Base-by-base conservation (phyloP, 768 basidiomycete genomes). In the Psilocybe cyanescens region DNA sequence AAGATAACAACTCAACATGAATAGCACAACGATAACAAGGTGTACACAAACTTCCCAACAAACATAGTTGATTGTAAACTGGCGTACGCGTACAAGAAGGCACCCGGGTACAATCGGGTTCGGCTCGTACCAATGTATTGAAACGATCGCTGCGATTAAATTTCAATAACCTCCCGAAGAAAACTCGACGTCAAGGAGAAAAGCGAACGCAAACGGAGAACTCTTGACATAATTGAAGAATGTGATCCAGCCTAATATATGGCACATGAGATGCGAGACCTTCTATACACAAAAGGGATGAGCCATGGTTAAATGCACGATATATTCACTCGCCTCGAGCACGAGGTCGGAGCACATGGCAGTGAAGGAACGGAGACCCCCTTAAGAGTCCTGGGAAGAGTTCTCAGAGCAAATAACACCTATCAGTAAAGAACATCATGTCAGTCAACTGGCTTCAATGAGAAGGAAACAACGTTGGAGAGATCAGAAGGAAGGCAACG, bases 401-500 rank as follows among this genome's bases (percentile, higher is more conserved):
- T 44, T 52, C n/a, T 57, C 45, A 47, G 12, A 17, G 14, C 3
- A 48, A 45, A 33, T 9, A 33, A 30, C 37, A 52, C 50, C 57
- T 65, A 58, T 56, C 50, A 51, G 39, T 46, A 51, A 53, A 59
- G 52, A 50, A 60, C 64, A 30, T 30, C 2, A 39, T 47, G 57
- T 67, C 58, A 71, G 60, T 47, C 37, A 29, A 52, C 45, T 57
- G 53, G 35, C 41, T 55, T 59, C 24, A 39, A 44, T 41, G 33
- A 62, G 30, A 50, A n/a, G 16, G 39, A 31, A 51, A 57, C 48
- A 33, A 55, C 12, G 48, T 53, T 56, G 59, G 14, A 30, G 62
- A 44, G 63, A 62, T 85, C 81, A 83, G 82, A 80, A 86, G 82
- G 81, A 86, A 85, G 84, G 84, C 83, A 86, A 84, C 83, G 84